Base-by-base conservation (phyloP, 2,329 filamentous ascomycete genomes). In the Setomelanomma holmii region DNA sequence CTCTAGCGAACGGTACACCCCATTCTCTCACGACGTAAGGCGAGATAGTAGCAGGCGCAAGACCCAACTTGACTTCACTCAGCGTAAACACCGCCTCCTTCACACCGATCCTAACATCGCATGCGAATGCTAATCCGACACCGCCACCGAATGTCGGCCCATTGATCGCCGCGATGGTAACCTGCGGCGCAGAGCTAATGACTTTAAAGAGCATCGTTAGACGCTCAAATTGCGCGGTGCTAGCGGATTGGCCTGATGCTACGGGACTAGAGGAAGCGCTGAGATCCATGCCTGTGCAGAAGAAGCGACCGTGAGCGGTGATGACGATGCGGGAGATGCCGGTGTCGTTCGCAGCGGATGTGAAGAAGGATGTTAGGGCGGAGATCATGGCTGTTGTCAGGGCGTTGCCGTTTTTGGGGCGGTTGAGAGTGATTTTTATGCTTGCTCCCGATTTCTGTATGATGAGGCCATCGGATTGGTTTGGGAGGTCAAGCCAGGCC, bases 141-240 rank as follows among this genome's bases (percentile, higher is more conserved):
- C 78, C 78, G 1, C 76, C 78, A 1, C 77, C 78, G 48, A 76
- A 79, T 3, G 72, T 71, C 2, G 78, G 75, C 0, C 78, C 78
- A 27, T 80, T 77, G 22, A 80, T 53, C 3, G 57, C 65, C 1
- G 77, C 76, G 30, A 80, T 75, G 0, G 76, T 80, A 1, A 72
- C 70, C 44, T 80, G 76, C 11, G 76, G 73, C 0, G 66, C 74
- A 1, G 55, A 56, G 33, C 78, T 76, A 16, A 80, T 77, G 0
- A 65, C 65, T 5, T 74, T 64, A 51, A 79, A 74, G 0, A 79
- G 64, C 1, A 53, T 45, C 1, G 60, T 59, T 5, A 75, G 43
- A 1, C 58, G 36, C 0, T 54, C 23, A 38, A 40, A 54, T 20
- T 49, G 35, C n/a, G 22, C 30, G 11, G 12, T 16, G 22, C 27